Base-by-base conservation (phyloP, 805 yeast genomes). In the Wickerhamomyces tratensis region DNA sequence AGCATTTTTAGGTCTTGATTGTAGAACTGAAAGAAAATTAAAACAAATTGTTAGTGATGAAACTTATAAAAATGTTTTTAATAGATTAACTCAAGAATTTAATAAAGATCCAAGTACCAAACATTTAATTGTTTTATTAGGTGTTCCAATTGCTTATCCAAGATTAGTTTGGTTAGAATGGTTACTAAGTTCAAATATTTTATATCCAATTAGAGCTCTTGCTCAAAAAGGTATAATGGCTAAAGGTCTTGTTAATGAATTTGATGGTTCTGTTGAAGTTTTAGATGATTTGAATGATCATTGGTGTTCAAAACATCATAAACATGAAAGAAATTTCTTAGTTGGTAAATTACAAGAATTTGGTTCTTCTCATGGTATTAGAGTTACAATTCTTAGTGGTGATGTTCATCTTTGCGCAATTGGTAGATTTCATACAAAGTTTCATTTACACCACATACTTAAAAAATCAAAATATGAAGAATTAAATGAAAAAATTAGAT, bases 121-220 rank as follows among this genome's bases (percentile, higher is more conserved):
- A 58, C 98, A 91, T 61, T 52, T 91, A 35, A 66, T 85, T 49
- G 77, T 93, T 1, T 71, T 93, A 77, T 68, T 93, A 40, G 98
- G 98, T 37, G 95, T 91, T 12, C 98, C 98, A 4, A 86, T 93
- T 43, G 85, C 93, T 36, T 91, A 91, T 57, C 98, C 98, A 4
- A 73, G 98, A 49, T 68, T 93, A 57, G 96, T 89, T 2, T 86
- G 95, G 91, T 68, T 87, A 33, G 98, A 93, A 63, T 70, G 74
- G 57, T 49, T 91, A 26, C 73, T 91, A 56, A 73, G 79, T 7
- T 79, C 88, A 40, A 66, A 59, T 33, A 49, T 77, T 2, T 64
- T 91, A 43, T 68, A 65, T 7, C 96, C 96, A 2, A 43, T 86
- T 6, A 78, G 80, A 54, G 71, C 57, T 43, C 51, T 81, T 26